These are phyloP conservation scores for Colletotrichum liriopes DNA, from an alignment of 2,329 filamentous ascomycete genomes.

Conservation along the genomic window DNA sequence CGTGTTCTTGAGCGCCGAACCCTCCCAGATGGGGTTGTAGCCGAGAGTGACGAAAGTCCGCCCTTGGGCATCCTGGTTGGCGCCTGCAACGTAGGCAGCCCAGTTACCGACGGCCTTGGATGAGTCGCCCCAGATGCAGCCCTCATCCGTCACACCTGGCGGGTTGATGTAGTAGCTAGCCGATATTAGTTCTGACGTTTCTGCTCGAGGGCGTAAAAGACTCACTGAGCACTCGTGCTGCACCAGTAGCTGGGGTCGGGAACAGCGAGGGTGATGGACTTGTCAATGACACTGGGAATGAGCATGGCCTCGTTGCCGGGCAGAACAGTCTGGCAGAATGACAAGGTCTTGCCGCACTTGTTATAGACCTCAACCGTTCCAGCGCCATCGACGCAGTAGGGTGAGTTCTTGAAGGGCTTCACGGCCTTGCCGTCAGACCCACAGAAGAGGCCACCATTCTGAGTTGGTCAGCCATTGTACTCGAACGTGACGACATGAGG, in stretches of 20 bases:
- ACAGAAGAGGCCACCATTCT: slow-evolving; percentile 84
- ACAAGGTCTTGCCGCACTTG: slow-evolving; percentile 73
- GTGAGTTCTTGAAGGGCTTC: slow-evolving; percentile 78
- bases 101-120: slow-evolving; percentile 80
- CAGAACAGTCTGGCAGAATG: slow-evolving; percentile 85
- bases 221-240: slow-evolving; percentile 81
- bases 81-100: slow-evolving; percentile 82
- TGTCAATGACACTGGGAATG: slow-evolving; percentile 79
- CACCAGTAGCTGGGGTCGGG: slow-evolving; percentile 81
- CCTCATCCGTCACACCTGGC: slow-evolving; percentile 75
- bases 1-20: slow-evolving; percentile 67
- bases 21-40: slow-evolving; percentile 82
- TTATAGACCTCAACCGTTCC: slow-evolving; percentile 78
- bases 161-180: slow-evolving; percentile 83
- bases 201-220: slow-evolving; percentile 44
- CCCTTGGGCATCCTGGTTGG: slow-evolving; percentile 77
- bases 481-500: slow-evolving; percentile 23
- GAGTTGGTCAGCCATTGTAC: slow-evolving; percentile 5
- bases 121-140: slow-evolving; percentile 80
- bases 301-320: slow-evolving; percentile 88
- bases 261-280: slow-evolving; percentile 75
- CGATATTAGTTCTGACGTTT: slow-evolving; percentile 4
- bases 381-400: slow-evolving; percentile 80
- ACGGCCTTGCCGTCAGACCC: slow-evolving; percentile 75
- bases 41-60: slow-evolving; percentile 82